Conservation (phyloP, 768 basidiomycete genomes). For the Rhodotorula taiwanensis region DNA sequence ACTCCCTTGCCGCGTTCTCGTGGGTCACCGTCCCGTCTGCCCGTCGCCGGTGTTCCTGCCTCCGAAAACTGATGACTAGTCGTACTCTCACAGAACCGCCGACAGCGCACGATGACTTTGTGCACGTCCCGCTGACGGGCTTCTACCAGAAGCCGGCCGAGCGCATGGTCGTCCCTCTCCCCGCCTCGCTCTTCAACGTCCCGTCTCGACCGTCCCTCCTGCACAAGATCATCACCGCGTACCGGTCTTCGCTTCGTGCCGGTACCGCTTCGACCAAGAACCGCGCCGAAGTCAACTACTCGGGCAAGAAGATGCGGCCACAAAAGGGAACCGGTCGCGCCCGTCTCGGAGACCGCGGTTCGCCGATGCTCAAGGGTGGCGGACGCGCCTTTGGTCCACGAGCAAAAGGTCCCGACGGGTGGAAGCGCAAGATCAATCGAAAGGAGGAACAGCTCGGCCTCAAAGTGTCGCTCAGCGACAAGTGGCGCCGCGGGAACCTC, state of each 20-base stretch:
- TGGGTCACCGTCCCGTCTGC: neutral
- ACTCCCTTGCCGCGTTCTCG: slow-evolving; percentile 4
- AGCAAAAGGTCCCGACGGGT: slow-evolving; percentile 61
- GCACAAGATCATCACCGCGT: slow-evolving; percentile 81
- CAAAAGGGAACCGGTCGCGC: slow-evolving; percentile 91
- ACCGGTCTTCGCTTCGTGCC: slow-evolving; percentile 81
- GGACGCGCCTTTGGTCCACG: slow-evolving; percentile 87
- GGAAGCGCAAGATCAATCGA: slow-evolving; percentile 81
- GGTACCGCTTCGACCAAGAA: slow-evolving; percentile 88
- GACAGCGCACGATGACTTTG: slow-evolving; percentile 17
- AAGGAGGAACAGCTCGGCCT: slow-evolving; percentile 91
- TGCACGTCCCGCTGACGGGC: slow-evolving; percentile 37
- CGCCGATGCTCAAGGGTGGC: slow-evolving; percentile 81
- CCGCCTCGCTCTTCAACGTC: slow-evolving; percentile 64
- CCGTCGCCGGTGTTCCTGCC: too few relatives aligned
- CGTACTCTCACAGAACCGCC: slow-evolving; percentile 5
- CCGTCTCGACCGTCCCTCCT: slow-evolving; percentile 87
- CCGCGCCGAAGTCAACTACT: slow-evolving; percentile 79
- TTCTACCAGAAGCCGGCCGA: slow-evolving; percentile 30
- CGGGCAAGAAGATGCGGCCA: slow-evolving; percentile 75
- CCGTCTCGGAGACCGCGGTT: slow-evolving; percentile 79
- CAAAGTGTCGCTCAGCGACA: slow-evolving; percentile 77
- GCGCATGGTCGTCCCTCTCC: slow-evolving; percentile 44
- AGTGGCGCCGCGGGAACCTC: slow-evolving; percentile 65
- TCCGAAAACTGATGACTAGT: neutral